Base-by-base conservation (phyloP, 1,139 yeast genomes). In the Suhomyces kunorum region DNA sequence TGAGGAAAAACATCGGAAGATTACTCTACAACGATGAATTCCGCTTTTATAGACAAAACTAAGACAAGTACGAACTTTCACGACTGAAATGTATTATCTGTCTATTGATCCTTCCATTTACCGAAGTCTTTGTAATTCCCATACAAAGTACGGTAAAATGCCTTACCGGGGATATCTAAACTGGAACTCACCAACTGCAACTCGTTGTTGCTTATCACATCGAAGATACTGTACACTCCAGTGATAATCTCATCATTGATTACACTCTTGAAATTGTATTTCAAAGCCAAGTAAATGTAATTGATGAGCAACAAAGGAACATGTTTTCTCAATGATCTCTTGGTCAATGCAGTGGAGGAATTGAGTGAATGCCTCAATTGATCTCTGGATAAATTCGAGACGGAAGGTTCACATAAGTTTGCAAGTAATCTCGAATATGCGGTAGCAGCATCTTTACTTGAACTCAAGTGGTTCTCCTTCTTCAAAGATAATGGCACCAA, bases 41-140 rank as follows among this genome's bases (percentile, higher is more conserved):
- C 32, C 40, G 58, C 32, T 56, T 48, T 34, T 37, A 40, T 26
- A 31, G 34, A 38, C 33, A 24, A 14, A 11, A 15, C 20, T 27
- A 16, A 19, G 19, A 9, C 23, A n/a, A n/a, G n/a, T 13, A 20
- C 30, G 16, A 25, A 18, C n/a, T 32, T 23, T 11, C 22, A 30
- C 22, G 27, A 22, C n/a, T 6, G n/a, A 17, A 6, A n/a, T 16
- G 14, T 20, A 16, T 16, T 9, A 14, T 9, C 7, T 14, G 14
- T 31, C 24, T 34, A 46, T 30, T 43, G 59, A 74, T 81, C 88
- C 44, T 66, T 80, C 98, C 98, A 90, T 59, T 85, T 87, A 40
- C 96, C 96, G 48, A 74, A 75, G 50, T 77, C 81, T 58, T 78
- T 79, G 63, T 88, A 92, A 47, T 84, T 88, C 6, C 78, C 77